phyloP scores from a whole-genome alignment of 345 rosid species.

The Anastatica hierochuntica region DNA sequence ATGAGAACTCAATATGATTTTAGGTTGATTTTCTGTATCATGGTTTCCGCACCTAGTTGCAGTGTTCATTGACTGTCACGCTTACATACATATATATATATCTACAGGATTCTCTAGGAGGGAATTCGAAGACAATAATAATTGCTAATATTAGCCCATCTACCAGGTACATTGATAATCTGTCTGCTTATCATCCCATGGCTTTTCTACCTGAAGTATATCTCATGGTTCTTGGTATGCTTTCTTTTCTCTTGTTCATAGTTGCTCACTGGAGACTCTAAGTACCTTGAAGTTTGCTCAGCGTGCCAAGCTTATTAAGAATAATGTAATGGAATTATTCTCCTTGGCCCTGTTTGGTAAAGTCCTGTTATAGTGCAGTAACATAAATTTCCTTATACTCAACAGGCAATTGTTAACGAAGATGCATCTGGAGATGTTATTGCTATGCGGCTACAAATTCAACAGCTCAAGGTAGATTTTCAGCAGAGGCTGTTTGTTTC shows the following conservation, averaged over 20 bases:
- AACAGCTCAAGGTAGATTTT: slow-evolving; percentile 74
- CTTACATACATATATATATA: no score
- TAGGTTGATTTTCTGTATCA: neutral
- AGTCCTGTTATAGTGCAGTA: neutral
- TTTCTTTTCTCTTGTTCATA: slow-evolving; percentile 29
- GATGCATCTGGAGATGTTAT: slow-evolving; percentile 96
- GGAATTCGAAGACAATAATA: slow-evolving; percentile 91
- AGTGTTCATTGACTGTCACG: neutral
- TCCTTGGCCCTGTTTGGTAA: neutral
- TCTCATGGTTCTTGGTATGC: slow-evolving; percentile 9
- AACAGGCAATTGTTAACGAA: slow-evolving; percentile 89
- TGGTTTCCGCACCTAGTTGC: neutral
- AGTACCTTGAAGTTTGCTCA: slow-evolving; percentile 99
- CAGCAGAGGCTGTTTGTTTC: neutral
- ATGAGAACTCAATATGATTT: neutral
- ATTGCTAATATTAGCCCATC: slow-evolving; percentile 96
- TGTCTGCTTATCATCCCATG: neutral
- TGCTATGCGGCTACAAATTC: slow-evolving; percentile 90
- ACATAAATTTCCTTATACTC: neutral
- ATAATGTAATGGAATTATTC: slow-evolving; percentile 50
- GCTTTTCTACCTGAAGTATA: neutral
- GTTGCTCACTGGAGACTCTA: slow-evolving; percentile 86
- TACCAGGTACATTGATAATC: slow-evolving; percentile 44
- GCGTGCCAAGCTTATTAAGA: slow-evolving; percentile 93
- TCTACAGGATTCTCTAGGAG: slow-evolving; percentile 94